Base-by-base conservation (phyloP, 2,329 filamentous ascomycete species). In the Cercospora zeina region DNA sequence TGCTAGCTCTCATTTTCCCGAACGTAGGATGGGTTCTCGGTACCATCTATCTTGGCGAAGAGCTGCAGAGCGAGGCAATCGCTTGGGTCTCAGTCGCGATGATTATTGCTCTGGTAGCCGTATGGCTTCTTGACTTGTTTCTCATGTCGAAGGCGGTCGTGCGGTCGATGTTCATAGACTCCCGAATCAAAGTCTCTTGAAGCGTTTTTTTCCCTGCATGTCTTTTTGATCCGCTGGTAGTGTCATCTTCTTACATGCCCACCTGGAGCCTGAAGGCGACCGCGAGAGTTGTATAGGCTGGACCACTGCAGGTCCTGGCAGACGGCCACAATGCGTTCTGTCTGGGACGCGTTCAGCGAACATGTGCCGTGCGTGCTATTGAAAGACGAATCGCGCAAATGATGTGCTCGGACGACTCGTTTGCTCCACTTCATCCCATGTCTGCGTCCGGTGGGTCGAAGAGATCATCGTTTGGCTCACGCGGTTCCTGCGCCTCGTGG, bases 401-500 rank as follows among this genome's bases (percentile, higher is more conserved):
- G 42, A 27, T 14, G 13, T 11, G 10, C 11, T 8, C 37, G 21
- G 10, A 33, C 10, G 8, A 14, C 39, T 16, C 33, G 6, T 21
- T 37, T 19, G 21, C 42, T 49, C 24, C 4, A 33, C 21, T 24
- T 71, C 77, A 81, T 39, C 81, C 77, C 58, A 80, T 78, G 37
- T 86, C 78, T 33, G 79, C 77, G 47, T 86, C 84, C 63, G 84
- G 80, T 33, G 19, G 30, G n/a, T 59, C 56, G 16, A 51, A 51
- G 65, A 91, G 88, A 8, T 77, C 77, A 42, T 83, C 81, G 54
- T 84, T 83, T 5, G 91, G 89, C 75, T 97, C 93, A 70, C 85
- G 87, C 8, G 93, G 93, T 76, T 97, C 93, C 74, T 97, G 93
- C 11, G 92, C 90, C 75, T 97, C 93, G 73, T 96, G 90, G 75